These are phyloP conservation scores for Gastrolobium bilobum DNA, from an alignment of 306 rosid species.

Conservation along the genomic window DNA sequence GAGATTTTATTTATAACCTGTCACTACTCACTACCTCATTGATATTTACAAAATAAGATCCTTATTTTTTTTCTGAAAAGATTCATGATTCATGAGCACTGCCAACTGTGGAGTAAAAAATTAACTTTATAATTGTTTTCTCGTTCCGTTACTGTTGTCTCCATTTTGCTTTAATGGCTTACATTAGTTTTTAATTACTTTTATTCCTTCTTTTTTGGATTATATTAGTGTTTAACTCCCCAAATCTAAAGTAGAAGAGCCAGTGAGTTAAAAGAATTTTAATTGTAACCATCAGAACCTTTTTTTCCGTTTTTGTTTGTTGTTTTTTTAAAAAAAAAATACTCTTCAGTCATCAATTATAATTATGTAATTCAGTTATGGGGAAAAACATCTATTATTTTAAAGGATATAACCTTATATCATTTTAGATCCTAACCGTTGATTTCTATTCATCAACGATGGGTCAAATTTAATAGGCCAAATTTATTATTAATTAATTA, in stretches of 20 bases:
- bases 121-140: background rate
- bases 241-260: background rate
- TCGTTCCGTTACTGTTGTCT: background rate
- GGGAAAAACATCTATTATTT: too few relatives aligned
- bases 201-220: background rate
- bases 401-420: too few relatives aligned
- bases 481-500: too few relatives aligned
- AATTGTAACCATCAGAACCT: background rate
- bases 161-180: background rate
- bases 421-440: too few relatives aligned
- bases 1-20: too few relatives aligned
- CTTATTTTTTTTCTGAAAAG: background rate
- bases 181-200: background rate
- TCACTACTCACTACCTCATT: too few relatives aligned
- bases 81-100: background rate
- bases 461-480: too few relatives aligned
- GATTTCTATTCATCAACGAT: too few relatives aligned
- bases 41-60: background rate
- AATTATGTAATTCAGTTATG: too few relatives aligned
- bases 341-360: too few relatives aligned
- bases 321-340: too few relatives aligned
- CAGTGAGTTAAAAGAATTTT: background rate
- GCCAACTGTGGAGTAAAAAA: background rate
- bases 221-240: background rate
- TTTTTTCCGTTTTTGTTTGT: background rate